Base-by-base conservation (phyloP, 225 moss, liverwort and hornwort genomes). In the Pleurozium schreberi region DNA sequence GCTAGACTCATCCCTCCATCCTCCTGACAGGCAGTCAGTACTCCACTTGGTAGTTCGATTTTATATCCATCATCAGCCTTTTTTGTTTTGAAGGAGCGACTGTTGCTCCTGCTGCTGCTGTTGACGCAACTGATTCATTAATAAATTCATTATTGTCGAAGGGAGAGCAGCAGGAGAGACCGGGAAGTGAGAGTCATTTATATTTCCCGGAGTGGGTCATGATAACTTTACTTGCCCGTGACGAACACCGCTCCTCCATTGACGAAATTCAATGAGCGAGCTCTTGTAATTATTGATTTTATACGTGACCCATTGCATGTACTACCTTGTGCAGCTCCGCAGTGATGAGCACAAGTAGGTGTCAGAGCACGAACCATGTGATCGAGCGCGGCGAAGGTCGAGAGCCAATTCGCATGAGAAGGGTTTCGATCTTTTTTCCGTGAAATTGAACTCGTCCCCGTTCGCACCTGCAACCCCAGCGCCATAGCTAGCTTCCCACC, bases 311-410 rank as follows among this genome's bases (percentile, higher is more conserved):
- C n/a, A 38, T 53, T 67, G 82, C 85, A 61, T 60, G 68, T 82
- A n/a, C 57, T 17, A 58, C 68, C 42, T 74, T 80, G 57, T 66
- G 83, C 64, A n/a, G n/a, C n/a, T n/a, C 28, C 59, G 62, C 47
- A 91, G 77, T 82, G 82, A 86, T 82, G 86, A 88, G 88, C n/a
- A 77, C 73, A 42, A 87, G 87, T 50, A 58, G 87, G 70, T 88
- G 90, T 55, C 85, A 85, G 87, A 52, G 90, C 89, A 68, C 82
- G 81, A 76, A 82, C 87, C 89, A 87, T 88, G 81, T 87, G 68
- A 84, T n/a, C 9, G 81, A 75, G 63, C 8, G 9, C n/a, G n/a
- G n/a, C n/a, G 55, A 55, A 16, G 55, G 55, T n/a, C n/a, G 68
- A 26, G 64, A 80, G 78, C 36, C 61, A 25, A 91, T 83, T 68